Percentiles rank a stretch among this genome's conserved stretches.
These are phyloP conservation scores for Pestalotiopsis fici DNA, from an alignment of 2,329 filamentous ascomycete genomes.

Conservation along the genomic window DNA sequence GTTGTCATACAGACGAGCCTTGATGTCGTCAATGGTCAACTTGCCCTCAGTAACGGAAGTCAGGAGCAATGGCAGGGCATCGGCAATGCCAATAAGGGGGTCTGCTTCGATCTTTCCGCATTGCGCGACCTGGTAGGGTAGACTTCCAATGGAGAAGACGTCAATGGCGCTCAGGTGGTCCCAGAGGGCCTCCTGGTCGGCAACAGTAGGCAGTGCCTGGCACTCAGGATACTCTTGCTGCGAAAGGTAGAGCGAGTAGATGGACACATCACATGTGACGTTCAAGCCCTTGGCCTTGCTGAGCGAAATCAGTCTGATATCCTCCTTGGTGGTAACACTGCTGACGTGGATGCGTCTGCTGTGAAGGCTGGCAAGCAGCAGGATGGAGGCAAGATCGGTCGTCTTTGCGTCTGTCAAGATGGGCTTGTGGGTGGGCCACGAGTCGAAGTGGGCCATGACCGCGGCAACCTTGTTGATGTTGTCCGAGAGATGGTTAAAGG, in stretches of 20 bases:
- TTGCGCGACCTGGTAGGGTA: conserved; percentile 74
- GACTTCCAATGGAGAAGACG: conserved; percentile 76
- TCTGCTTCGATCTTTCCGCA: conserved; percentile 52
- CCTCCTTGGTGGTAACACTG: conserved; percentile 78
- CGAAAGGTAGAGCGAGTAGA: conserved; percentile 76
- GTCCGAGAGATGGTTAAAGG: conserved; percentile 78
- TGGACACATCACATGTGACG: conserved; percentile 80
- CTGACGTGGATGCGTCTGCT: conserved; percentile 78
- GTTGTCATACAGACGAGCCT: conserved; percentile 71
- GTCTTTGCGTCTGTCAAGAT: conserved; percentile 81
- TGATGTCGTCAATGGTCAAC: conserved; percentile 74
- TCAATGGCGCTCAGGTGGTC: conserved; percentile 73
- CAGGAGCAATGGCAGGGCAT: conserved; percentile 73
- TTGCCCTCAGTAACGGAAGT: conserved; percentile 75
- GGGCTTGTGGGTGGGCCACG: conserved; percentile 77
- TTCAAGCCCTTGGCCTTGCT: conserved; percentile 81
- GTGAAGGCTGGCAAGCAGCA: conserved; percentile 77
- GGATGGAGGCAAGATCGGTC: conserved; percentile 78
- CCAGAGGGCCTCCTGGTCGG: conserved; percentile 76
- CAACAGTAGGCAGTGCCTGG: conserved; percentile 63
- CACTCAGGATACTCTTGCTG: conserved; percentile 70
- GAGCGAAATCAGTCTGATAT: conserved; percentile 74
- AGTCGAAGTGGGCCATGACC: conserved; percentile 76
- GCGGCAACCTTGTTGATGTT: conserved; percentile 84
- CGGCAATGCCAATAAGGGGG: conserved; percentile 67